Percentiles rank a stretch among this genome's conserved stretches.
These are phyloP conservation scores for Cerioporus squamosus DNA, from an alignment of 1,284 basidiomycete genomes.

Conservation along the genomic window DNA sequence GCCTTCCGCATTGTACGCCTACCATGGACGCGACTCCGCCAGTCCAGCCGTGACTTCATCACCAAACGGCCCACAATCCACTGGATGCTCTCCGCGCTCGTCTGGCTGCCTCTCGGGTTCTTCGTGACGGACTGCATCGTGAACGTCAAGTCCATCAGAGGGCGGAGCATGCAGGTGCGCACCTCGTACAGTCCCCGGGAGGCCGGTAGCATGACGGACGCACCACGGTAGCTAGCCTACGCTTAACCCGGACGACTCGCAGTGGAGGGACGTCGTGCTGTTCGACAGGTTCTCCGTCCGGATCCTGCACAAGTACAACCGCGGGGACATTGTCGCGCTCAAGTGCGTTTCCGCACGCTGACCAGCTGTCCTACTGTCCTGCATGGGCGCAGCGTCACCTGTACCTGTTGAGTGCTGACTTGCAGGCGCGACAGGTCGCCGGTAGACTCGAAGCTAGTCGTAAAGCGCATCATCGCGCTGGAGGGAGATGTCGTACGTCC, in stretches of 20 bases:
- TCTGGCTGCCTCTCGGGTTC: slow-evolving; percentile 62
- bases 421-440: slow-evolving; percentile 55
- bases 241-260: slow-evolving; percentile 72
- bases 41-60: slow-evolving; percentile 22
- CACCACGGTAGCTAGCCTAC: slow-evolving; percentile 61
- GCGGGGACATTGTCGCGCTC: slow-evolving; percentile 71
- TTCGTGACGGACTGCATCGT: slow-evolving; percentile 57
- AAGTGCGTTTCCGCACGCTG: slow-evolving; percentile 42
- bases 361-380: too few species aligned
- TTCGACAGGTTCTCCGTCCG: slow-evolving; percentile 59
- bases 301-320: slow-evolving; percentile 41
- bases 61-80: slow-evolving; percentile 18
- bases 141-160: slow-evolving; percentile 58
- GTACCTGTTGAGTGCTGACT: neutral
- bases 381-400: neutral
- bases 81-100: slow-evolving; percentile 39
- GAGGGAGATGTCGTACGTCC: slow-evolving; percentile 57
- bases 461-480: slow-evolving; percentile 72
- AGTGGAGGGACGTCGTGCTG: slow-evolving; percentile 62
- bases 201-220: neutral
- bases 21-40: slow-evolving; percentile 10
- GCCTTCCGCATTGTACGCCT: slow-evolving; percentile 7
- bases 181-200: neutral
- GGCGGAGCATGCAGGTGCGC: slow-evolving; percentile 78
- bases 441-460: slow-evolving; percentile 51